Evolutionary conservation across 2,329 filamentous ascomycete species (phyloP).

Genomic region (Metarhizium sp.): DNA sequence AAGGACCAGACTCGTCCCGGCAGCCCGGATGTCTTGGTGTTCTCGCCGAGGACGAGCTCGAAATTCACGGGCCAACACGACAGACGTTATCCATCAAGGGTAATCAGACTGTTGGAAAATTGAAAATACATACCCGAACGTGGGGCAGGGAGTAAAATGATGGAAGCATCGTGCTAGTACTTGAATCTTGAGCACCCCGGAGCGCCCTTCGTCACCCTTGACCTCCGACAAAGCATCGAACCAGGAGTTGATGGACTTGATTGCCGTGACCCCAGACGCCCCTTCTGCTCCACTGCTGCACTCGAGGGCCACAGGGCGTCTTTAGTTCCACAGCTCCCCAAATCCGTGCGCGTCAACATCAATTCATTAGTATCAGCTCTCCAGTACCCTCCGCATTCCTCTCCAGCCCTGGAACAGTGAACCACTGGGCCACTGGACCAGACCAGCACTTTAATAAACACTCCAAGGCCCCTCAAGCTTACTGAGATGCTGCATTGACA

Average conservation of each 20-base stretch:
- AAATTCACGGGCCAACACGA: too few relatives aligned
- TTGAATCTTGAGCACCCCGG: too few relatives aligned
- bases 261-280: not conserved
- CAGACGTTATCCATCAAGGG: not conserved
- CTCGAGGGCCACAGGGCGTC: not conserved
- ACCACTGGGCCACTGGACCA: not conserved
- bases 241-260: too few relatives aligned
- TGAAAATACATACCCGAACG: too few relatives aligned
- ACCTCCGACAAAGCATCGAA: too few relatives aligned
- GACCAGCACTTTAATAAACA: not conserved
- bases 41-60: too few relatives aligned
- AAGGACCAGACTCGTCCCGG: not conserved
- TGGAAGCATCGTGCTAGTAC: too few relatives aligned
- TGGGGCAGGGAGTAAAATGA: too few relatives aligned
- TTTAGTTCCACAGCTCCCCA: not conserved
- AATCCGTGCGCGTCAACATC: not conserved
- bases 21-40: not conserved
- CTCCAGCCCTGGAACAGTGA: too few relatives aligned
- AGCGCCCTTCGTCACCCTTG: too few relatives aligned
- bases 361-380: too few relatives aligned
- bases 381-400: too few relatives aligned
- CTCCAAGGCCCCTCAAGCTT: not conserved
- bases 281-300: not conserved
- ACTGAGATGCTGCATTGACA: not conserved
- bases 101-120: not conserved